Evolutionary conservation across 116 monocot species (phyloP), one percentile per base, ranked within the genome.

Genomic region (Dioscorea cayenensis): DNA sequence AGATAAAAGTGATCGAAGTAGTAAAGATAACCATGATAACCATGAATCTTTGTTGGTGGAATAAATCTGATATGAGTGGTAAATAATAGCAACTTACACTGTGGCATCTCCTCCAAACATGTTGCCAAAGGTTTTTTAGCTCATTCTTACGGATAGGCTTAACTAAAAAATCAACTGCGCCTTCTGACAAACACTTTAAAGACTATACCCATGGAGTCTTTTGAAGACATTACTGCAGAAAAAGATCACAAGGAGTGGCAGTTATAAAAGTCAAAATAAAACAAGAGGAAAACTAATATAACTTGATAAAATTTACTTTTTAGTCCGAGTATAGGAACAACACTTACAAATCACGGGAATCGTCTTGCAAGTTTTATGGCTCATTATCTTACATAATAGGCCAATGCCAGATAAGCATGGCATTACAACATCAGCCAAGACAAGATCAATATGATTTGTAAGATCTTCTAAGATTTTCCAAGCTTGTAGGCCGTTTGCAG

Each of bases 71-170:
- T 43, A 7, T 43, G 43, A 43, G 43, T 9, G 8, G 12, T 43
- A 12, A 13, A 20, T 5, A 38, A 17, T 4, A 19, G 8, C 12
- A 68, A 76, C 99, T 94, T 85, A 99, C 99, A 80, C 89, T 94
- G 73, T 87, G 91, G 76, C 94, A 91, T 78, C 99, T 81, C 74
- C 99, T 91, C 99, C 99, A 99, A 29, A 99, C 89, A 85, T 99
- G 99, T 79, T 99, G 99, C 99, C 99, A 99, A 58, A 99, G 89
- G 60, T 89, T 94, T 85, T 89, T 99, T 60, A 99, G 89, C 70
- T 99, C 99, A 81, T 99, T 99, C 79, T 99, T 99, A 25, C 99
- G 84, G 19, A 99, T 81, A 71, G 99, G 99, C 80, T 99, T 99
- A 65, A 99, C 91, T 72, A 99, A 79, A 82, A 99, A 94, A 71